Conservation (phyloP, 176 grass and related monocot genomes). For the Oryza longistaminata region DNA sequence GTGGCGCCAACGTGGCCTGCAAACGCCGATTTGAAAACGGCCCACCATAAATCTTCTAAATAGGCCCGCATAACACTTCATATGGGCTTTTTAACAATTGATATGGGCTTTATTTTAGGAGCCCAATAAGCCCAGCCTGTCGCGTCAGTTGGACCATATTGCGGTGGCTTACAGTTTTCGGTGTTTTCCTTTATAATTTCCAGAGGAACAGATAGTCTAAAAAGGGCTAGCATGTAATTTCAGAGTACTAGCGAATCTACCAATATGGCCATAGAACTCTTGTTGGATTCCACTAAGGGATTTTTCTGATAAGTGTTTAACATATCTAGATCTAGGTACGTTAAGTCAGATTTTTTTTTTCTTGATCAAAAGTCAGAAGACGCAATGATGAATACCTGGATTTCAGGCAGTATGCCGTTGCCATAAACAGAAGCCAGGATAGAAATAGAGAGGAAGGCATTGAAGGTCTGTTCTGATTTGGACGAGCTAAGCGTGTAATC, state of each 20-base stretch:
- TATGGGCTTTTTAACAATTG: neutral
- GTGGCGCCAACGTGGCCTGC: conserved; percentile 92
- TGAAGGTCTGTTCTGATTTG: conserved; percentile 55
- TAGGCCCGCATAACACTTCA: neutral
- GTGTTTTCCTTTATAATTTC: too few relatives aligned
- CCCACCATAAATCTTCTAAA: neutral
- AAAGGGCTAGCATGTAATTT: too few relatives aligned
- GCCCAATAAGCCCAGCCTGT: neutral
- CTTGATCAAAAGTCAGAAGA: neutral
- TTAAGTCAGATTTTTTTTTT: neutral
- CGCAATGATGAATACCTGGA: conserved; percentile 56
- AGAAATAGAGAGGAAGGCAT: conserved; percentile 85
- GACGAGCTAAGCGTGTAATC: conserved; percentile 78
- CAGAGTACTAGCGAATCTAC: too few relatives aligned
- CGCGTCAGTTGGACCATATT: neutral
- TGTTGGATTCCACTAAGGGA: too few relatives aligned
- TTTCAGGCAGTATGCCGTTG: conserved; percentile 96
- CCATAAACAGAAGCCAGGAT: conserved; percentile 92
- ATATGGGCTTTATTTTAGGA: neutral
- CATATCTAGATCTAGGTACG: too few relatives aligned
- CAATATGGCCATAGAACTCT: neutral
- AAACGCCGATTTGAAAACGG: conserved; percentile 24
- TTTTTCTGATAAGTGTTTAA: neutral
- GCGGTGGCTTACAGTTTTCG: neutral
- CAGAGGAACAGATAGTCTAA: too few relatives aligned